Evolutionary conservation across 1,284 basidiomycete genomes (phyloP).

Genomic region (Apiotrichum sp.): DNA sequence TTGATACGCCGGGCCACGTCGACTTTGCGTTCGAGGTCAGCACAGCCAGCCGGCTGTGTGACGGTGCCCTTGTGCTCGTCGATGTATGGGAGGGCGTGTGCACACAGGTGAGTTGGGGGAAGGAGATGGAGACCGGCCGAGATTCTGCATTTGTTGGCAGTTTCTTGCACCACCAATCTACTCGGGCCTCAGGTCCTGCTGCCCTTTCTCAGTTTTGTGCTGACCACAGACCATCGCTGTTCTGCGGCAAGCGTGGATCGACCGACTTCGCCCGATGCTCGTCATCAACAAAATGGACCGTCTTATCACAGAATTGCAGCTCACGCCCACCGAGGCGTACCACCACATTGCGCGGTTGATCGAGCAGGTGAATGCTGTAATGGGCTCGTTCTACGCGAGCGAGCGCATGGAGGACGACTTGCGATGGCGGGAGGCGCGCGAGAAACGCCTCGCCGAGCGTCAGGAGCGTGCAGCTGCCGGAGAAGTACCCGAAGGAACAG

Average conservation of each 20-base stretch:
- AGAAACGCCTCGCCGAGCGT: slow-evolving; percentile 67
- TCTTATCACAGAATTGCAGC: slow-evolving; percentile 85
- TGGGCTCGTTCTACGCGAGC: slow-evolving; percentile 91
- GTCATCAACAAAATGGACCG: slow-evolving; percentile 98
- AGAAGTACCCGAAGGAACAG: slow-evolving; percentile 41
- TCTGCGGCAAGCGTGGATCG: slow-evolving; percentile 88
- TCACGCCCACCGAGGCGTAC: slow-evolving; percentile 87
- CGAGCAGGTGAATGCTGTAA: slow-evolving; percentile 96
- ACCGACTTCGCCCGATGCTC: slow-evolving; percentile 80
- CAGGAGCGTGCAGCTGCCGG: slow-evolving; percentile 53
- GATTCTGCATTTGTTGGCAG: no score
- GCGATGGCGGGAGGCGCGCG: slow-evolving; percentile 86
- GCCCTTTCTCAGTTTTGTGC: not conserved
- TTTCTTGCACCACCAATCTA: no score
- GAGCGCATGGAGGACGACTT: slow-evolving; percentile 97
- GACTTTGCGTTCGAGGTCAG: slow-evolving; percentile 98
- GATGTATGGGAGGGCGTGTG: slow-evolving; percentile 98
- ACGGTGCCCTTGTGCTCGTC: slow-evolving; percentile 93
- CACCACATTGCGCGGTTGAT: slow-evolving; percentile 88
- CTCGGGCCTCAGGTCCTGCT: no score
- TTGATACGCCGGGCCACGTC: slow-evolving; percentile 98
- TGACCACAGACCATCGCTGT: slow-evolving; percentile 83
- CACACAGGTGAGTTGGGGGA: slow-evolving; percentile 65
- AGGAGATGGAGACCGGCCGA: no score
- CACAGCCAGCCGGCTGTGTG: slow-evolving; percentile 84